phyloP scores from a whole-genome alignment of 2,329 filamentous ascomycete species.

The Fusarium newnesense region DNA sequence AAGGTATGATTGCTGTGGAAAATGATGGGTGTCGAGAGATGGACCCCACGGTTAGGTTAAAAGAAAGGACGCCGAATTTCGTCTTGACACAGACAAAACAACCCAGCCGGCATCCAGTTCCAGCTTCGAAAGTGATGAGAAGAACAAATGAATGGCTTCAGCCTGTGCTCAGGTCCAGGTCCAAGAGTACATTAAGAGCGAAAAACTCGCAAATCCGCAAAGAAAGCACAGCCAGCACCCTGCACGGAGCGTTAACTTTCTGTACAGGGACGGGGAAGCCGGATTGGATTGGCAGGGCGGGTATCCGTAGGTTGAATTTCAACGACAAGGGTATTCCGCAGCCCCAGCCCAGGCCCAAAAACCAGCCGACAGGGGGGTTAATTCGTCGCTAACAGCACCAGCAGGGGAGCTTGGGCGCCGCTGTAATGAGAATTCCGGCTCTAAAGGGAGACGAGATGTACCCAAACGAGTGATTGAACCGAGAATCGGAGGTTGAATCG shows the following conservation, averaged over 20 bases:
- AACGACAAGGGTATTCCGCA: conserved; percentile 24
- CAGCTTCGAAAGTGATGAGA: conserved; percentile 5
- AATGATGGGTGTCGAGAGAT: conserved; percentile 25
- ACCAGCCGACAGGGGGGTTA: conserved; percentile 14
- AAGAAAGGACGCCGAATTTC: conserved; percentile 37
- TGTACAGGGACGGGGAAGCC: conserved; percentile 38
- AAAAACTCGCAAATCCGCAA: conserved; percentile 40
- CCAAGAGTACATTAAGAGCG: conserved; percentile 23
- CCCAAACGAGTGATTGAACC: conserved; percentile 26
- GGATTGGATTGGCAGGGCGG: conserved; percentile 40
- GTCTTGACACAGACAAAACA: conserved; percentile 36
- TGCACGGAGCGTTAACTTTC: conserved; percentile 35
- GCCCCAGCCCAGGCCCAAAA: conserved; percentile 23
- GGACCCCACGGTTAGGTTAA: conserved; percentile 30
- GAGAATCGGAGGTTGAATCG: conserved; percentile 21
- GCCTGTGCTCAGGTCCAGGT: conserved; percentile 13
- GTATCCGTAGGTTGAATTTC: conserved; percentile 30
- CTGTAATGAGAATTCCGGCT: conserved; percentile 29
- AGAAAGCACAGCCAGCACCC: conserved; percentile 26
- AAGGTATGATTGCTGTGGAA: conserved; percentile 21
- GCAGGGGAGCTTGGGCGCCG: conserved; percentile 32
- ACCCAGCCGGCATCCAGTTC: conserved; percentile 38
- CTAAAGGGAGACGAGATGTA: conserved; percentile 17
- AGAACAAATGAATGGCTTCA: conserved; percentile 20
- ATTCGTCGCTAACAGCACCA: conserved; percentile 17